A percentile compares a stretch with the other conserved stretches of the same genome.
These are phyloP conservation scores for Termitomyces sp. DNA, from an alignment of 768 basidiomycete genomes.

Conservation along the genomic window DNA sequence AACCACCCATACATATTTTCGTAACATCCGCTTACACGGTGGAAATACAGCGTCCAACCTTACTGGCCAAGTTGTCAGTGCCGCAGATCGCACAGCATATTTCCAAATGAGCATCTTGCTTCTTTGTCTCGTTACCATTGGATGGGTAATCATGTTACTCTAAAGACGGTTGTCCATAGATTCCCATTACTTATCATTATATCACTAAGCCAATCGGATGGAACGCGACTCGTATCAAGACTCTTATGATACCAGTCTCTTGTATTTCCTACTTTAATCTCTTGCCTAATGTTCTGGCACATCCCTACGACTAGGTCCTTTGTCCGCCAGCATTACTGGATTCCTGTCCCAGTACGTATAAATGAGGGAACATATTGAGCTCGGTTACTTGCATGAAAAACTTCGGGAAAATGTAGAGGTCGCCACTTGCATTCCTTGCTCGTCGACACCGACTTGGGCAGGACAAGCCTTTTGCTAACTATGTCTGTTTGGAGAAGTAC, in stretches of 20 bases:
- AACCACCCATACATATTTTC: slow-evolving; percentile 69
- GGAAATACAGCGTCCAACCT: slow-evolving; percentile 45
- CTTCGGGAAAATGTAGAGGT: background rate
- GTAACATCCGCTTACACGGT: slow-evolving; percentile 66
- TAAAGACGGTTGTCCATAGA: background rate
- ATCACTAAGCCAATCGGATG: background rate
- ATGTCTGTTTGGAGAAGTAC: background rate
- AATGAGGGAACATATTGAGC: too few relatives aligned
- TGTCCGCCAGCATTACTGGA: too few relatives aligned
- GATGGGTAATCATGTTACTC: slow-evolving; percentile 4
- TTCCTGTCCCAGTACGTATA: too few relatives aligned
- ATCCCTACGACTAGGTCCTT: background rate
- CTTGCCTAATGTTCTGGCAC: background rate
- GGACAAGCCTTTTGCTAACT: background rate
- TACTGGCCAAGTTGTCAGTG: slow-evolving; percentile 26
- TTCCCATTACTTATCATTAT: background rate
- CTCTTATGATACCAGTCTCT: background rate
- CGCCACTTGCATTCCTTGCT: background rate
- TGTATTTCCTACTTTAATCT: background rate
- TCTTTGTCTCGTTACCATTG: background rate
- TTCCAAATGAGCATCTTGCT: background rate
- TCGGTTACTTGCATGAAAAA: too few relatives aligned
- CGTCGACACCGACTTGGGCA: background rate
- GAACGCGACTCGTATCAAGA: background rate
- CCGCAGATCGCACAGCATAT: slow-evolving; percentile 11